Conservation (phyloP, 768 basidiomycete genomes). For the Paxillus ammoniavirescens region DNA sequence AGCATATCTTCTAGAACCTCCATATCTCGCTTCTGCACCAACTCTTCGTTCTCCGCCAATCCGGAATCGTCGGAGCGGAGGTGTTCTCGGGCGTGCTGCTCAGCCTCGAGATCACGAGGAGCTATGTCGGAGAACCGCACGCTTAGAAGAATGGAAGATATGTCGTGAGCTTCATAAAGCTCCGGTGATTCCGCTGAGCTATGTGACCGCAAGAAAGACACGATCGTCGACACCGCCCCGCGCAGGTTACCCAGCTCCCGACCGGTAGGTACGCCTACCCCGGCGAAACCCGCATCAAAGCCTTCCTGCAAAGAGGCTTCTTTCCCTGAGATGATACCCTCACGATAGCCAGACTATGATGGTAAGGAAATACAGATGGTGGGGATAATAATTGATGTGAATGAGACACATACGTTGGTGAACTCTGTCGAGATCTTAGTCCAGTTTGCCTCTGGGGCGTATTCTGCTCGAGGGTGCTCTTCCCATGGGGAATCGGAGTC, state of each 20-base stretch:
- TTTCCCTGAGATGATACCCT: conserved; percentile 93
- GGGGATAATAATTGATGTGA: background rate
- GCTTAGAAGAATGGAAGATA: conserved; percentile 53
- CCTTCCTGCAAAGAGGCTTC: conserved; percentile 84
- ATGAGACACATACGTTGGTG: conserved; percentile 53
- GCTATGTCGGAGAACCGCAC: conserved; percentile 72
- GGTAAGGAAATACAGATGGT: background rate
- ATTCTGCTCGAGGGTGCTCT: conserved; percentile 37
- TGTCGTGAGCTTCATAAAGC: conserved; percentile 47
- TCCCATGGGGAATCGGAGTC: conserved; percentile 59
- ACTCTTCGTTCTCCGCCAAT: conserved; percentile 38
- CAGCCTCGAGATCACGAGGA: conserved; percentile 75
- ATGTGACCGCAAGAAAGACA: conserved; percentile 50
- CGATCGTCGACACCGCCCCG: conserved; percentile 64
- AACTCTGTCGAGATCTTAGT: conserved; percentile 64
- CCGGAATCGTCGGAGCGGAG: conserved; percentile 37
- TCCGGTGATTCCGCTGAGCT: conserved; percentile 2
- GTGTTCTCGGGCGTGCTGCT: conserved; percentile 72
- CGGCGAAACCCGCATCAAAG: conserved; percentile 83
- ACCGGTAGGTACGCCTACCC: conserved; percentile 70
- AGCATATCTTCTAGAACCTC: conserved; percentile 60
- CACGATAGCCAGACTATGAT: conserved; percentile 86
- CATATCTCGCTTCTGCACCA: conserved; percentile 47
- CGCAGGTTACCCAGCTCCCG: conserved; percentile 76
- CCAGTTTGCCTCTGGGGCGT: conserved; percentile 59